phyloP scores from a whole-genome alignment of 2,329 filamentous ascomycete genomes.

The Pyrenochaeta sp. region DNA sequence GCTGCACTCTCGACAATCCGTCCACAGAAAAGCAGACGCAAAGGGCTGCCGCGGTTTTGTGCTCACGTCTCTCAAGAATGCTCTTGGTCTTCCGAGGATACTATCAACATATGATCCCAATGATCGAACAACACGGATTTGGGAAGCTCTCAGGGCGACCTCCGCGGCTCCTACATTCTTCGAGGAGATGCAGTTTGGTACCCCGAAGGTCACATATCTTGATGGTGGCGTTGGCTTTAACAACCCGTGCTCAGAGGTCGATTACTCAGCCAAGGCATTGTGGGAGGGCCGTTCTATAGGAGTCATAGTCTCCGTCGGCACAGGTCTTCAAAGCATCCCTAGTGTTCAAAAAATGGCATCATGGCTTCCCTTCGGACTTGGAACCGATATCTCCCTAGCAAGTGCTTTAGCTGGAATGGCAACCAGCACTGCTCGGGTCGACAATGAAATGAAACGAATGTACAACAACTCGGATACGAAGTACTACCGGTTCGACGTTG shows the following conservation, averaged over 20 bases:
- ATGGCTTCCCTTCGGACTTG: constrained; percentile 50
- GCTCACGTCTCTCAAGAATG: constrained; percentile 49
- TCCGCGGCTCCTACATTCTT: constrained; percentile 60
- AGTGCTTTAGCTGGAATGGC: constrained; percentile 49
- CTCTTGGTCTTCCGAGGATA: constrained; percentile 45
- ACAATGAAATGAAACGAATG: constrained; percentile 52
- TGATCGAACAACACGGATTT: constrained; percentile 50
- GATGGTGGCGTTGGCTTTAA: constrained; percentile 60
- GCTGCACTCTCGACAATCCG: constrained; percentile 40
- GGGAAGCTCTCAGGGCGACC: constrained; percentile 62
- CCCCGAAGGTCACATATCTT: constrained; percentile 56
- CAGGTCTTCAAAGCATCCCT: constrained; percentile 48
- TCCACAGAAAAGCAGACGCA: constrained; percentile 42
- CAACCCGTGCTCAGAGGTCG: constrained; percentile 60
- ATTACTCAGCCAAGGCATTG: constrained; percentile 55
- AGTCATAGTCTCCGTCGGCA: constrained; percentile 50
- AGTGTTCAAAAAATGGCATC: constrained; percentile 45
- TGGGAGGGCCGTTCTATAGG: constrained; percentile 48
- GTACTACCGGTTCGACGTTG: constrained; percentile 51
- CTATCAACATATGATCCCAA: constrained; percentile 50
- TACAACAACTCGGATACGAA: constrained; percentile 46
- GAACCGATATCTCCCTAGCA: constrained; percentile 47
- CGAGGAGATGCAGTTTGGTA: constrained; percentile 59
- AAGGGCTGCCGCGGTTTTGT: constrained; percentile 49
- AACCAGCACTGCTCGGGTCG: constrained; percentile 47